Percentiles rank a stretch among this genome's conserved stretches.
Evolutionary conservation across 1,284 basidiomycete species (phyloP).

Genomic region (Fomitopsis pinicola): DNA sequence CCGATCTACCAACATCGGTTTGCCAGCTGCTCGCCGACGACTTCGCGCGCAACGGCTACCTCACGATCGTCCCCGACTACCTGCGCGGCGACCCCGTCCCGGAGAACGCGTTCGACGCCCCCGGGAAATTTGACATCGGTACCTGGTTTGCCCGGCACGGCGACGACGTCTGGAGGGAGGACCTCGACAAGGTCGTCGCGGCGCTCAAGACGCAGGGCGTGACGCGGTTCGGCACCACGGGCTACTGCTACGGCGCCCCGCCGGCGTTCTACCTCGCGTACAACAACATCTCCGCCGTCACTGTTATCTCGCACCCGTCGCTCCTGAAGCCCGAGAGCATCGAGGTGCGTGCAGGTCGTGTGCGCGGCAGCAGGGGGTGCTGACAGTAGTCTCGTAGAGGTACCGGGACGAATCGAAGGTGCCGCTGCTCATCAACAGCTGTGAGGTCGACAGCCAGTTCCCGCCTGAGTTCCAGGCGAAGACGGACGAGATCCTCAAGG

Average conservation of each 20-base stretch:
- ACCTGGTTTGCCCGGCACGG: constrained; percentile 50
- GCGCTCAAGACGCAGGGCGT: constrained; percentile 58
- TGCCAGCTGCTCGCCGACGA: constrained; percentile 43
- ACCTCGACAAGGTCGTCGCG: constrained; percentile 51
- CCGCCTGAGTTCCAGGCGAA: constrained; percentile 22
- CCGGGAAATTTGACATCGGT: constrained; percentile 35
- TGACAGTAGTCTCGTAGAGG: background rate
- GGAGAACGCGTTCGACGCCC: constrained; percentile 9
- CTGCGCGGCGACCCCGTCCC: constrained; percentile 39
- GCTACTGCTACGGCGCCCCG: constrained; percentile 65
- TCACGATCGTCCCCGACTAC: constrained; percentile 41
- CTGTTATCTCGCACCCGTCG: constrained; percentile 65
- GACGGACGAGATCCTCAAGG: constrained; percentile 39
- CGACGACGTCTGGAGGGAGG: constrained; percentile 37
- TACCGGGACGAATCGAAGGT: constrained; percentile 21
- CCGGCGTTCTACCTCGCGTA: constrained; percentile 59
- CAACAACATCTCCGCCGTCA: constrained; percentile 48
- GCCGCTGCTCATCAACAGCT: constrained; percentile 43
- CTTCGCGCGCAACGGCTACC: constrained; percentile 51
- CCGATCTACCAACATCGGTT: background rate
- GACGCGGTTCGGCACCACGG: constrained; percentile 50
- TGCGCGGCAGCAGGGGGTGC: background rate
- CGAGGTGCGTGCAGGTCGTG: constrained; percentile 34
- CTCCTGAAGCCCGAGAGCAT: constrained; percentile 57
- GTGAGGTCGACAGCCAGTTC: constrained; percentile 33